phyloP scores from a whole-genome alignment of 1,284 basidiomycete genomes.

The Gymnopus androsaceus region DNA sequence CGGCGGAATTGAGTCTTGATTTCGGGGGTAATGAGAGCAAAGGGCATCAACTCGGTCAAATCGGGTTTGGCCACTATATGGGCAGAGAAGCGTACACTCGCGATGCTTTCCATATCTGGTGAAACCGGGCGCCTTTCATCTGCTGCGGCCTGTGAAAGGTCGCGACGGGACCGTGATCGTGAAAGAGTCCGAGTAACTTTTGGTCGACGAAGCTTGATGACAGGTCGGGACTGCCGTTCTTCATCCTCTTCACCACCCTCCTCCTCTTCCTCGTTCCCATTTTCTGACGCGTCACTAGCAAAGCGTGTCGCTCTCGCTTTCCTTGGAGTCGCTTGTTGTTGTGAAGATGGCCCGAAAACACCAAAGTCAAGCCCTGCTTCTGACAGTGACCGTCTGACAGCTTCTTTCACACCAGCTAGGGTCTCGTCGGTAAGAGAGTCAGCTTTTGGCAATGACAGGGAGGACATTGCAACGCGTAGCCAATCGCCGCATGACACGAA shows the following conservation, averaged over 20 bases:
- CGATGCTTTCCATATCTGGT: conserved; percentile 64
- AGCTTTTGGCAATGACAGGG: conserved; percentile 72
- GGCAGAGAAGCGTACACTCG: conserved; percentile 76
- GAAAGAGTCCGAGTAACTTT: conserved; percentile 49
- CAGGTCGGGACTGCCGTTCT: conserved; percentile 61
- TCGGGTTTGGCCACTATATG: conserved; percentile 59
- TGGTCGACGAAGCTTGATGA: conserved; percentile 68
- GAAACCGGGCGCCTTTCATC: conserved; percentile 52
- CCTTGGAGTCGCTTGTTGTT: conserved; percentile 25
- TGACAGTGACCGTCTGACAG: conserved; percentile 62
- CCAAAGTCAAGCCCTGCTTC: conserved; percentile 71
- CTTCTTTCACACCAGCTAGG: conserved; percentile 64
- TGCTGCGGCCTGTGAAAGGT: conserved; percentile 55
- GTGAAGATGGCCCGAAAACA: conserved; percentile 66
- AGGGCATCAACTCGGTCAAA: conserved; percentile 62
- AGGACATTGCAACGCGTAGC: conserved; percentile 72
- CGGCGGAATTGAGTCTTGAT: conserved; percentile 40
- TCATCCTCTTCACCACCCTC: conserved; percentile 46
- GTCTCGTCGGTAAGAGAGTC: conserved; percentile 79
- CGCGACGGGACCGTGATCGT: conserved; percentile 71
- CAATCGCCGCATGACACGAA: conserved; percentile 74
- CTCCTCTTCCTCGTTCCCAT: conserved; percentile 25
- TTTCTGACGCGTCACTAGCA: conserved; percentile 30
- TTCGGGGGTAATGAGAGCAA: conserved; percentile 78
- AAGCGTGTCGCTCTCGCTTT: conserved; percentile 33